Evolutionary conservation across 2,329 filamentous ascomycete genomes (phyloP), one percentile per base, ranked within the genome.

Genomic region (Aspergillus ruber): DNA sequence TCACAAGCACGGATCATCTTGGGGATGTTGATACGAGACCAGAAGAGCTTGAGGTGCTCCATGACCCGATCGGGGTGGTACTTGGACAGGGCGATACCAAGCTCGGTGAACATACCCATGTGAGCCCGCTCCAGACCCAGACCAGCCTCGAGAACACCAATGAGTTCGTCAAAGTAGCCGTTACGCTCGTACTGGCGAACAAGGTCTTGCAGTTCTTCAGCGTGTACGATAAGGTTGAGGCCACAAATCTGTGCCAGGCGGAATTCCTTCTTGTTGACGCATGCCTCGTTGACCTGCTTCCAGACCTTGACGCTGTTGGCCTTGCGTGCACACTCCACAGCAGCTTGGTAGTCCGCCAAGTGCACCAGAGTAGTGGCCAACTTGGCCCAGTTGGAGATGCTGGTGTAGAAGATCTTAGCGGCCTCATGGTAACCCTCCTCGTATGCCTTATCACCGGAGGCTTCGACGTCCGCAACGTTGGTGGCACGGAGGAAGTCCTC

Each of bases 381-480:
- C 78, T 98, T 98, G 47, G 91, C 91, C 93, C 93, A 98, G 80
- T 98, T 98, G 46, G 93, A 98, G 67, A 98, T 95, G 74, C 88
- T 97, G 47, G 83, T 89, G 76, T 84, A 98, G 80, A 97, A 98
- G 64, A 98, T 97, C 82, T 98, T 98, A 56, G 93, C 89, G 39
- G 93, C 93, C 76, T 97, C 86, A 64, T 93, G 91, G 64, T 88
- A 84, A 51, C 91, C 91, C 73, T 98, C 93, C 54, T 84, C 86
- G 58, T 95, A 97, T 18, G 93, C 91, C 78, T 96, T 96, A 79
- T 98, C 93, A 76, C 93, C 93, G 50, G 90, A 97, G 59, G 93
- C 88, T 67, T 98, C 93, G 46, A 97, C 80, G 67, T 98, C 90
- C 45, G 93, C 91, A 52, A 97, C 93, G 57, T 98, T 98, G 47